Evolutionary conservation across 2,329 filamentous ascomycete genomes (phyloP).

Genomic region (Colletotrichum higginsianum): DNA sequence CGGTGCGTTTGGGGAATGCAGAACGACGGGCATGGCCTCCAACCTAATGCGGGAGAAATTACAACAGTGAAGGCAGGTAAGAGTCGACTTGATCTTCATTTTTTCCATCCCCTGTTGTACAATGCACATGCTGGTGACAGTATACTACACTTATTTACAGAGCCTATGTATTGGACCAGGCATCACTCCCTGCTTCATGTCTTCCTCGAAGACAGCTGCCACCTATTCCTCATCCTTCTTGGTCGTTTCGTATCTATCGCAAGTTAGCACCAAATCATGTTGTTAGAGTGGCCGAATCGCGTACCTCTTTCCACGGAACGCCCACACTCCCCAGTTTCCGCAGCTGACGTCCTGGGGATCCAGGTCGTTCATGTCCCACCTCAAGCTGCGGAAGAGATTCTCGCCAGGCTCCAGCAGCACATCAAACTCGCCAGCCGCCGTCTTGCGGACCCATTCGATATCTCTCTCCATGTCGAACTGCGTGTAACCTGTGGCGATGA

Average conservation of each 20-base stretch:
- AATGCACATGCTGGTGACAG: constrained; percentile 35
- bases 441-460: constrained; percentile 89
- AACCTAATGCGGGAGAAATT: neutral
- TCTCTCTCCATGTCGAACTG: constrained; percentile 95
- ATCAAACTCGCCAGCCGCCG: constrained; percentile 91
- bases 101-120: constrained; percentile 30
- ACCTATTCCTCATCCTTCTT: constrained; percentile 60
- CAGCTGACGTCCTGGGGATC: constrained; percentile 95
- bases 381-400: constrained; percentile 91
- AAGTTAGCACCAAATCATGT: constrained; percentile 50
- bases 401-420: constrained; percentile 92
- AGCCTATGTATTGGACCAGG: constrained; percentile 12
- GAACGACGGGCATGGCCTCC: too few relatives aligned
- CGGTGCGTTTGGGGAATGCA: neutral
- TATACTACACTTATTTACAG: constrained; percentile 43
- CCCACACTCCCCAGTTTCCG: constrained; percentile 98
- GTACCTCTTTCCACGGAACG: constrained; percentile 96
- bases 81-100: constrained; percentile 28
- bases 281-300: constrained; percentile 47
- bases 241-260: constrained; percentile 73
- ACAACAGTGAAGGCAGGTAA: neutral
- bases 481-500: constrained; percentile 96
- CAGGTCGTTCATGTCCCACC: constrained; percentile 97
- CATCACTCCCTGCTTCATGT: neutral
- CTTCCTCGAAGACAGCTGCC: neutral